phyloP scores from a whole-genome alignment of 139 green algal species.

The Micractinium conductrix region DNA sequence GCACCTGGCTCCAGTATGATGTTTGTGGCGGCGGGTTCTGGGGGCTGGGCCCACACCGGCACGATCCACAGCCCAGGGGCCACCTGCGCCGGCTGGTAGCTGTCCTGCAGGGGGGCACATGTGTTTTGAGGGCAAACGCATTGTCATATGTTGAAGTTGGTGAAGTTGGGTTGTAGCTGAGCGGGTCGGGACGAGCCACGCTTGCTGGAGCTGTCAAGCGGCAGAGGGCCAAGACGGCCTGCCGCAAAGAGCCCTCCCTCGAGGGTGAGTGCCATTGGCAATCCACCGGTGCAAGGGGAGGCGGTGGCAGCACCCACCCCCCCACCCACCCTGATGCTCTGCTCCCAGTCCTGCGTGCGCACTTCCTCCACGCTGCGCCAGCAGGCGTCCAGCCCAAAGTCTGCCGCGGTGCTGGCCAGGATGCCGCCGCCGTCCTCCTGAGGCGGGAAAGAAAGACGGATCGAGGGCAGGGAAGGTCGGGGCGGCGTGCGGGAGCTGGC shows the following conservation, averaged over 20 bases:
- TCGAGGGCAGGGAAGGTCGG: no score
- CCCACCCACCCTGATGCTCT: slow-evolving; percentile 57
- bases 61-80: slow-evolving; percentile 70
- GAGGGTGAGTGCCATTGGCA: no score
- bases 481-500: no score
- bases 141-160: no score
- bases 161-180: no score
- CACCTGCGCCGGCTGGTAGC: slow-evolving; percentile 47
- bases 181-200: no score
- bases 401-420: not conserved
- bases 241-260: no score
- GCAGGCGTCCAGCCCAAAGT: slow-evolving; percentile 20
- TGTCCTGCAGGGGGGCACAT: slow-evolving; percentile 10
- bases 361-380: slow-evolving; percentile 48
- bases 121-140: no score
- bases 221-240: no score
- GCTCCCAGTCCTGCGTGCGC: slow-evolving; percentile 69
- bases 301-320: no score
- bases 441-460: not conserved
- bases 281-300: no score
- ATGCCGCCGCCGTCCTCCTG: slow-evolving; percentile 15
- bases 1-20: slow-evolving; percentile 80
- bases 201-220: no score
- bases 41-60: slow-evolving; percentile 65
- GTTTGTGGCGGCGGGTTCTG: slow-evolving; percentile 63